A percentile compares a stretch with the other conserved stretches of the same genome.
These are phyloP conservation scores for Ophiocordyceps camponoti-floridani DNA, from an alignment of 2,329 filamentous ascomycete species.

Conservation along the genomic window DNA sequence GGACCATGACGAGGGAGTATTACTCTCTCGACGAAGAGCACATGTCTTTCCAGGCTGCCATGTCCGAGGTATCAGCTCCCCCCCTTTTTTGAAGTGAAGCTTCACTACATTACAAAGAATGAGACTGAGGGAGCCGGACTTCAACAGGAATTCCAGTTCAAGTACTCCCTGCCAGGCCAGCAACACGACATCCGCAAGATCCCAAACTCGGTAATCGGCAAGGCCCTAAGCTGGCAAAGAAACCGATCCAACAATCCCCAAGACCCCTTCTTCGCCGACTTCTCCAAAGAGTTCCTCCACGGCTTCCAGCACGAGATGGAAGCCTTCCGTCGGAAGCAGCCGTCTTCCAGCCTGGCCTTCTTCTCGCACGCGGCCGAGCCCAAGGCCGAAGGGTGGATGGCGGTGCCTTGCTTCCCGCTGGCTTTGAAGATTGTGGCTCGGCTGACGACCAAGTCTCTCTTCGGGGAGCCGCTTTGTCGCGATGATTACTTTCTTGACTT, in stretches of 20 bases:
- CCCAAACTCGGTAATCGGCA: constrained; percentile 3
- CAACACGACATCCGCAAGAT: constrained; percentile 2
- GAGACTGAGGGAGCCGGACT: not conserved
- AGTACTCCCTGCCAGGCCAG: constrained; percentile 2
- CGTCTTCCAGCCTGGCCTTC: not conserved
- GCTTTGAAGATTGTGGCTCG: constrained; percentile 4
- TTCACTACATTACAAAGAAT: not conserved
- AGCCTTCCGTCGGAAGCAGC: not conserved
- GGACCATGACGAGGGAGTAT: constrained; percentile 4
- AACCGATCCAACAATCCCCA: constrained; percentile 2
- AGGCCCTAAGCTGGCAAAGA: constrained; percentile 4
- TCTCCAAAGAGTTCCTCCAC: constrained; percentile 3
- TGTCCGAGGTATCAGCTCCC: constrained; percentile 2
- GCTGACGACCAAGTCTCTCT: constrained; percentile 4
- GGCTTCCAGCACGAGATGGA: constrained; percentile 2
- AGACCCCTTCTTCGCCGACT: constrained; percentile 4
- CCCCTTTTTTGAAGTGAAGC: not conserved
- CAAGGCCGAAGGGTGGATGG: constrained; percentile 1
- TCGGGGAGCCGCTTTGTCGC: constrained; percentile 3
- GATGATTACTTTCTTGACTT: constrained; percentile 2
- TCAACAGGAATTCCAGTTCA: constrained; percentile 4
- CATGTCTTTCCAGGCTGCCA: constrained; percentile 4
- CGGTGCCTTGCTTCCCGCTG: constrained; percentile 4
- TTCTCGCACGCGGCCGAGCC: not conserved
- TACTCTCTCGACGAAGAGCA: constrained; percentile 3